Evolutionary conservation across 768 basidiomycete species (phyloP).

Genomic region (Termitomyces eurrhizus): DNA sequence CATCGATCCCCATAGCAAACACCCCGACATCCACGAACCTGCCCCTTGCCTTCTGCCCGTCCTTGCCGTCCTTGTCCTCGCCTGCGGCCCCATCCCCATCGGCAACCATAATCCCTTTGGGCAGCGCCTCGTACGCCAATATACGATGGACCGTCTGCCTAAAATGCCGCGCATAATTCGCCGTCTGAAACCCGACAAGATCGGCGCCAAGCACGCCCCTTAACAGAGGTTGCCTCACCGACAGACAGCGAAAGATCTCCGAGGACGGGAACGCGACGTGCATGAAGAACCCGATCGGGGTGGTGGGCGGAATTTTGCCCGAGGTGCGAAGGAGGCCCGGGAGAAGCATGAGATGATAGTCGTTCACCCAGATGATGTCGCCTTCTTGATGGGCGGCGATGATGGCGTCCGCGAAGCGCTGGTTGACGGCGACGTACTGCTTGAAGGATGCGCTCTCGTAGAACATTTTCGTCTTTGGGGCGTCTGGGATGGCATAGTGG

Average conservation of each 20-base stretch:
- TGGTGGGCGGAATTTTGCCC: constrained; percentile 47
- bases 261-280: constrained; percentile 95
- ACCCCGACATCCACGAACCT: constrained; percentile 82
- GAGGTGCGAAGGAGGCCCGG: constrained; percentile 78
- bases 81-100: constrained; percentile 26
- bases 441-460: constrained; percentile 79
- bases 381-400: constrained; percentile 79
- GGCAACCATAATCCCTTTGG: constrained; percentile 73
- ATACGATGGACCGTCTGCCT: constrained; percentile 82
- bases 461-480: constrained; percentile 78
- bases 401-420: constrained; percentile 85
- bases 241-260: constrained; percentile 92
- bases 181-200: constrained; percentile 90
- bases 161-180: constrained; percentile 80
- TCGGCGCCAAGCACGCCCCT: constrained; percentile 91
- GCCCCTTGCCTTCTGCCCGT: constrained; percentile 31
- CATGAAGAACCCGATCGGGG: constrained; percentile 90
- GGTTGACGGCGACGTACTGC: constrained; percentile 87
- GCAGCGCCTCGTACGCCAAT: constrained; percentile 73
- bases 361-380: constrained; percentile 91
- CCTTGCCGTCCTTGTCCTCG: constrained; percentile 13
- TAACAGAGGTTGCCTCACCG: constrained; percentile 71
- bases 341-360: constrained; percentile 95
- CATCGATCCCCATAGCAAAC: constrained; percentile 91
- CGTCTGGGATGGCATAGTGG: constrained; percentile 84